phyloP scores from a whole-genome alignment of 169 alveolate genomes.

The Neospora caninum region DNA sequence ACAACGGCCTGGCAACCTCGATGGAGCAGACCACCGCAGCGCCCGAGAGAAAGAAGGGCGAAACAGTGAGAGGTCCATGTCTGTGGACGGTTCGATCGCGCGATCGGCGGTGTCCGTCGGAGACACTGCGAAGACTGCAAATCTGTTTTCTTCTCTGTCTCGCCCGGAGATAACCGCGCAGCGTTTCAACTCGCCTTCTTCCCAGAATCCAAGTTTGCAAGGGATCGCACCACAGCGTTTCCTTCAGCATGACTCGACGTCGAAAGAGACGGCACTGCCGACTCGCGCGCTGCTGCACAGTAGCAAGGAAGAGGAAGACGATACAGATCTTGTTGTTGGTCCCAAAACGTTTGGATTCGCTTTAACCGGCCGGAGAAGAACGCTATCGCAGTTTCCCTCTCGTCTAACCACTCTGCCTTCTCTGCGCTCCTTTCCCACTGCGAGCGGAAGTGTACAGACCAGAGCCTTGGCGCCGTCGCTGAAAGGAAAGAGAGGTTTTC shows the following conservation, averaged over 20 bases:
- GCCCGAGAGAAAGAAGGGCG: background rate
- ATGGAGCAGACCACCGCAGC: background rate
- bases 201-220: background rate
- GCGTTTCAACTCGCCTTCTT: background rate
- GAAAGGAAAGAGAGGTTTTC: background rate
- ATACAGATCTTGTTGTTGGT: background rate
- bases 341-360: background rate
- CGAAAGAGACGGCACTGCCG: background rate
- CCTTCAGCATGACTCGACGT: background rate
- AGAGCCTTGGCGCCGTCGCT: background rate
- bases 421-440: background rate
- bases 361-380: background rate
- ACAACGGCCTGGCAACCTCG: background rate
- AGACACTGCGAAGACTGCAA: background rate
- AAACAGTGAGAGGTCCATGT: background rate
- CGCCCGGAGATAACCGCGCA: background rate
- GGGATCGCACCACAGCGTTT: background rate
- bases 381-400: background rate
- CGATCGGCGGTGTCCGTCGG: too few species aligned
- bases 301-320: background rate
- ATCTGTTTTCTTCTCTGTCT: background rate
- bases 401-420: background rate
- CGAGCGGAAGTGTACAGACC: background rate
- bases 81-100: too few species aligned
- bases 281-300: background rate